phyloP scores from a whole-genome alignment of 1,139 yeast genomes.

The Geotrichum australiense region DNA sequence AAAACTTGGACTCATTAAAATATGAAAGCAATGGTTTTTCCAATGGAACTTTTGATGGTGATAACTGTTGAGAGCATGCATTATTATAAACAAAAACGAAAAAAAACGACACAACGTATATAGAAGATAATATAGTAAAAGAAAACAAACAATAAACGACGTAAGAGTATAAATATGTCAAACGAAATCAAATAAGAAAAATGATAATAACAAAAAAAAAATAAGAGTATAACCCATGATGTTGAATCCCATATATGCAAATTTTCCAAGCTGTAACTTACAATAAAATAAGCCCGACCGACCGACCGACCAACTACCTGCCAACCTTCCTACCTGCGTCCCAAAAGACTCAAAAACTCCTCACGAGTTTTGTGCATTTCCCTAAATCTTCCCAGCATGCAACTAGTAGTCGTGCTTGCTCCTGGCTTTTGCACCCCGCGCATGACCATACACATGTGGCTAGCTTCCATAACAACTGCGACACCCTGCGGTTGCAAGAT shows the following conservation, averaged over 20 bases:
- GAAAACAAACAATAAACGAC: neutral
- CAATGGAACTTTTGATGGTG: no score
- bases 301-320: neutral
- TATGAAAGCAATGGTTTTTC: no score
- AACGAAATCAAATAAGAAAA: neutral
- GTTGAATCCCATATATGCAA: slow-evolving; percentile 10
- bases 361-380: slow-evolving; percentile 92
- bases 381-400: slow-evolving; percentile 95
- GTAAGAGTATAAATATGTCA: neutral
- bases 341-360: slow-evolving; percentile 76
- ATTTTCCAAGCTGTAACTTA: neutral
- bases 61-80: slow-evolving; percentile 13
- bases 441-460: slow-evolving; percentile 99
- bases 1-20: no score
- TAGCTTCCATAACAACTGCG: slow-evolving; percentile 95
- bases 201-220: neutral
- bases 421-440: slow-evolving; percentile 97
- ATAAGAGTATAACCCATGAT: slow-evolving; percentile 5
- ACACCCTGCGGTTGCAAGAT: slow-evolving; percentile 92
- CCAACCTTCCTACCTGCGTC: neutral
- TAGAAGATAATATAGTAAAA: neutral
- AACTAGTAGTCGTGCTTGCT: slow-evolving; percentile 86
- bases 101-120: neutral
- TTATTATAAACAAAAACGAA: slow-evolving; percentile 7
- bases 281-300: neutral